Base-by-base conservation (phyloP, 2,329 filamentous ascomycete species). In the Polychaeton citri region DNA sequence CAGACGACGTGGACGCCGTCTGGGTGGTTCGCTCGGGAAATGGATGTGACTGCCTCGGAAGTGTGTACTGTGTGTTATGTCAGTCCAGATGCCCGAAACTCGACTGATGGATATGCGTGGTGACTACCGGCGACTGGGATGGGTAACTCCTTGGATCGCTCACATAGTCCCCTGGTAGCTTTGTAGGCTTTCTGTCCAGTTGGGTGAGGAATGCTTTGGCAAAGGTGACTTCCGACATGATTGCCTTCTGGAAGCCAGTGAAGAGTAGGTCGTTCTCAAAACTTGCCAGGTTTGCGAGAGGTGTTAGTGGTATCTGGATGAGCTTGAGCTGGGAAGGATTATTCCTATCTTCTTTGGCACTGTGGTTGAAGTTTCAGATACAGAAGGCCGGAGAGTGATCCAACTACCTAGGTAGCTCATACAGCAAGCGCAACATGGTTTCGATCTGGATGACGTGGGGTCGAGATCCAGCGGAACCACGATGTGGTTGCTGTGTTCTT, bases 151-250 rank as follows among this genome's bases (percentile, higher is more conserved):
- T 78, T 34, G 84, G 76, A 54, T 95, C 84, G 61, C 88, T 83
- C 59, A 92, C 78, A 74, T 95, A 81, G 59, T 96, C 85, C 45
- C 82, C 68, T n/a, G 80, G 76, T 44, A 96, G 73, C 66, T 87
- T 92, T 50, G 77, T 60, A 6, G 86, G 81, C 34, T 79, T 77
- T 41, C 76, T 73, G 61, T 93, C 85, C 43, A 96, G 74, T 16
- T 76, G 72, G 35, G 77, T 68, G 48, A 98, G 76, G 61, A 93
- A 95, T 20, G 75, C 70, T 61, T 81, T 85, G 49, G 85, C 81
- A 59, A 95, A 96, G 34, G 76, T 66, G 42, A 50, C 43, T 43
- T 46, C 42, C 30, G 42, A 46, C 45, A 58, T 46, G 38, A 95
- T 96, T 87, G 87, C 82, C 39, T 70, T 46, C 21, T 48, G 40